These are phyloP conservation scores for Thymus quinquecostatus DNA, from an alignment of 257 asterid genomes.

Conservation along the genomic window DNA sequence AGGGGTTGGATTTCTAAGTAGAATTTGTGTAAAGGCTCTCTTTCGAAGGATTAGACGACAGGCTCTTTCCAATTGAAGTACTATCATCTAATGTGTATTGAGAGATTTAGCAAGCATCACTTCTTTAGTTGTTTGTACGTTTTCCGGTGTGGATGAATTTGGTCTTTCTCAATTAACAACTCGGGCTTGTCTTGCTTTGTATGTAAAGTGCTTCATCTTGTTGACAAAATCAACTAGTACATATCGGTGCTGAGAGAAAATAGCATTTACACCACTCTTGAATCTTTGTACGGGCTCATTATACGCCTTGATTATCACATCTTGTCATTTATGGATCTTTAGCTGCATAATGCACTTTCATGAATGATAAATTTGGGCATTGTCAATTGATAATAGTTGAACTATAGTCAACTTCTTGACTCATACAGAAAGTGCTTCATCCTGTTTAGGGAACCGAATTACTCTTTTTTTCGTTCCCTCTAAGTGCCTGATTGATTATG, in stretches of 20 bases:
- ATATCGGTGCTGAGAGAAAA: neutral
- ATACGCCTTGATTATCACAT: neutral
- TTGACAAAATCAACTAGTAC: neutral
- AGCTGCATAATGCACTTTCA: neutral
- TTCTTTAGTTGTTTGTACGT: no score
- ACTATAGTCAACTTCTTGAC: neutral
- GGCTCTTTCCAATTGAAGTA: neutral
- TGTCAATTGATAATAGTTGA: neutral
- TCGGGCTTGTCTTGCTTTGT: neutral
- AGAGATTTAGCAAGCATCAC: no score
- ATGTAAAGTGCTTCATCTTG: neutral
- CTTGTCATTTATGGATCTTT: neutral
- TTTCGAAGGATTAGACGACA: neutral
- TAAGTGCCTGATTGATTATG: slow-evolving; percentile 5
- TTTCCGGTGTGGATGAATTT: neutral
- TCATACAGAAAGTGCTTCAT: slow-evolving; percentile 1
- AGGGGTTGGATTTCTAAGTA: neutral
- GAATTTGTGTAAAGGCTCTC: neutral
- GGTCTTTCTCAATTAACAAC: neutral
- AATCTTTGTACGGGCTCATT: neutral
- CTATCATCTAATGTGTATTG: neutral
- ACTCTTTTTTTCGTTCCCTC: neutral
- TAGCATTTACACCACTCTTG: neutral
- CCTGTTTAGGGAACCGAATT: neutral
- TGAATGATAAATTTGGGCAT: neutral